Evolutionary conservation across 805 yeast genomes (phyloP), one percentile per base, ranked within the genome.

Genomic region (Myxozyma udenii): DNA sequence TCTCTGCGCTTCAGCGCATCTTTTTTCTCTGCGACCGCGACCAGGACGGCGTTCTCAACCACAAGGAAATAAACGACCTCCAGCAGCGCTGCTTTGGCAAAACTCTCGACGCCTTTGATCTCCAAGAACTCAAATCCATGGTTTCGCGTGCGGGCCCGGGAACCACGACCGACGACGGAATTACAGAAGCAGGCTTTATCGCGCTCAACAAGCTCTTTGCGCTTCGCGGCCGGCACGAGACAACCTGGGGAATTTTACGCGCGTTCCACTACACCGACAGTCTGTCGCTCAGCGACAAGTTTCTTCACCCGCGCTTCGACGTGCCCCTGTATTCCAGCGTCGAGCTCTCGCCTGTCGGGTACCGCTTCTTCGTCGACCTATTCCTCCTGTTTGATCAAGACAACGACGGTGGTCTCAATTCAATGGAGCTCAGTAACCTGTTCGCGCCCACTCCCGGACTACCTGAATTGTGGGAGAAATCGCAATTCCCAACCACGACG

Each of bases 371-470:
- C 49, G 98, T 93, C 5, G 98, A 93, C 63, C 68, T 93, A 40
- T 93, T 93, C 63, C 68, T 91, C 7, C 74, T 86, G 46, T 93
- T 87, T 64, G 99, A 93, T 65, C 84, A 83, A 63, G 98, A 93
- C 66, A 93, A 93, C 63, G 99, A 93, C 66, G 99, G 99, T 30
- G 98, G 98, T 0, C 73, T 93, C 48, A 85, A 82, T 62, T 85
- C 85, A 25, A 67, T 65, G 3, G 99, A 93, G 63, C 70, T 93
- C 36, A 66, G 68, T 2, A 74, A 78, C 2, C 69, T 93, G 44
- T 91, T 93, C 65, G 77, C 78, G 44, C 95, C 96, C 0, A 91
- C 98, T 0, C 97, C 98, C 0, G 98, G 97, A 0, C 75, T 89
- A 1, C 99, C 99, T 0, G 75, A 75, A 50, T 72, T 85, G 5